phyloP scores from a whole-genome alignment of 2,329 filamentous ascomycete genomes.

The Fusarium liriodendri region DNA sequence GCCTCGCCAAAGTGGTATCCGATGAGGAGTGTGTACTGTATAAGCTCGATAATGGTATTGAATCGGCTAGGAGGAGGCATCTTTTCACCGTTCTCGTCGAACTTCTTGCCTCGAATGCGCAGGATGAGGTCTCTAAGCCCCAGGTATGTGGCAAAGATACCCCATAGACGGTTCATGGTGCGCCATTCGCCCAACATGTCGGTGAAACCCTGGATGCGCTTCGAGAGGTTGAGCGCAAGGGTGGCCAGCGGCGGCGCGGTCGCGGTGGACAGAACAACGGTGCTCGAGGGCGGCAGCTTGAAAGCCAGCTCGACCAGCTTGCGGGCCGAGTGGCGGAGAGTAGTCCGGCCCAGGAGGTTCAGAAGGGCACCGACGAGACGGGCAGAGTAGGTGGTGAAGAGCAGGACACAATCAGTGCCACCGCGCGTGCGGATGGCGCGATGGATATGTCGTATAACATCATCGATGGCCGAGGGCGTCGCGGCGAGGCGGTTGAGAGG shows the following conservation, averaged over 20 bases:
- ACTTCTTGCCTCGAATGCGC: slow-evolving; percentile 44
- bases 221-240: slow-evolving; percentile 60
- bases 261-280: slow-evolving; percentile 56
- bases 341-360: slow-evolving; percentile 64
- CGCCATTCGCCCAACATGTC: slow-evolving; percentile 76
- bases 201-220: slow-evolving; percentile 70
- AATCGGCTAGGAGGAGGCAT: slow-evolving; percentile 48
- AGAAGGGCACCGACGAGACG: slow-evolving; percentile 66
- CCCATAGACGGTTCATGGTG: slow-evolving; percentile 82
- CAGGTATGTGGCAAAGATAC: slow-evolving; percentile 77
- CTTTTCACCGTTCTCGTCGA: slow-evolving; percentile 51
- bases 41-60: slow-evolving; percentile 67
- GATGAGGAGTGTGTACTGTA: slow-evolving; percentile 75
- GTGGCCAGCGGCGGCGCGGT: slow-evolving; percentile 54
- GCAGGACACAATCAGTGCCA: slow-evolving; percentile 77
- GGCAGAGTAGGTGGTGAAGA: slow-evolving; percentile 75
- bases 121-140: slow-evolving; percentile 67
- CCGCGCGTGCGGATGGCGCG: slow-evolving; percentile 75
- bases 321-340: slow-evolving; percentile 64
- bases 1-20: slow-evolving; percentile 87
- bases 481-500: slow-evolving; percentile 30
- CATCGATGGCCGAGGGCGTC: slow-evolving; percentile 53
- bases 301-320: slow-evolving; percentile 65
- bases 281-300: slow-evolving; percentile 62
- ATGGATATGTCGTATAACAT: slow-evolving; percentile 66